Percentiles rank a stretch among this genome's conserved stretches.
These are phyloP conservation scores for Friedmanniomyces endolithicus DNA, from an alignment of 495 filamentous ascomycete genomes.

Conservation along the genomic window DNA sequence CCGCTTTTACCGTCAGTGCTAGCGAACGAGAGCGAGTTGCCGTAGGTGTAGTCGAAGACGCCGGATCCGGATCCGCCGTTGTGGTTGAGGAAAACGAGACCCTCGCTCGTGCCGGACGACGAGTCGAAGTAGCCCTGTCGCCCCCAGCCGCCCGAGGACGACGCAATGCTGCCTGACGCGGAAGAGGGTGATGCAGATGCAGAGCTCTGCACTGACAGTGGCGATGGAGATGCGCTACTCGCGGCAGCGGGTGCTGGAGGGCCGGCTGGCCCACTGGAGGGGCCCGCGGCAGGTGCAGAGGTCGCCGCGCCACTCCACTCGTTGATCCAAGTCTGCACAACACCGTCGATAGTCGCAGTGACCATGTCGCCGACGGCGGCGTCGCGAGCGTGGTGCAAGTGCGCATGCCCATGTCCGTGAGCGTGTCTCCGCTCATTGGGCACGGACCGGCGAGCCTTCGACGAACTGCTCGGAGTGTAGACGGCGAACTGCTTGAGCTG, in stretches of 20 bases:
- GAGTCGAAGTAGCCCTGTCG: constrained; percentile 48
- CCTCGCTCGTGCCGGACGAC: constrained; percentile 34
- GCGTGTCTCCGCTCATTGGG: constrained; percentile 23
- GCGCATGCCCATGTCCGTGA: constrained; percentile 29
- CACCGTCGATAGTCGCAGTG: constrained; percentile 50
- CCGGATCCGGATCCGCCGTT: constrained; percentile 48
- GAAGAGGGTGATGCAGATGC: constrained; percentile 44
- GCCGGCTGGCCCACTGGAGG: constrained; percentile 15
- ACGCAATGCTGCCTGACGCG: constrained; percentile 55
- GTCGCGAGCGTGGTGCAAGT: constrained; percentile 17
- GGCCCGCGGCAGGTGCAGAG: constrained; percentile 17
- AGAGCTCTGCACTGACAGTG: constrained; percentile 22
- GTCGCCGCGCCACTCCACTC: constrained; percentile 38
- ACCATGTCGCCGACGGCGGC: constrained; percentile 31
- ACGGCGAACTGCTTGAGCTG: constrained; percentile 50
- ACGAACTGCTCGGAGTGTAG: constrained; percentile 37
- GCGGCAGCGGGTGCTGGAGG: constrained; percentile 18
- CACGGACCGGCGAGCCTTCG: background rate
- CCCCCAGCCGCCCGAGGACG: constrained; percentile 24
- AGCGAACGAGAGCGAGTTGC: constrained; percentile 50
- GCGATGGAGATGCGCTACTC: background rate
- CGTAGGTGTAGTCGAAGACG: constrained; percentile 45
- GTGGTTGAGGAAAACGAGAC: constrained; percentile 56
- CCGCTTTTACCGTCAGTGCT: constrained; percentile 39
- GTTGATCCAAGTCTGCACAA: constrained; percentile 52